Evolutionary conservation across 116 monocot species (phyloP), one percentile per base, ranked within the genome.

Genomic region (Phalaenopsis hybrid): DNA sequence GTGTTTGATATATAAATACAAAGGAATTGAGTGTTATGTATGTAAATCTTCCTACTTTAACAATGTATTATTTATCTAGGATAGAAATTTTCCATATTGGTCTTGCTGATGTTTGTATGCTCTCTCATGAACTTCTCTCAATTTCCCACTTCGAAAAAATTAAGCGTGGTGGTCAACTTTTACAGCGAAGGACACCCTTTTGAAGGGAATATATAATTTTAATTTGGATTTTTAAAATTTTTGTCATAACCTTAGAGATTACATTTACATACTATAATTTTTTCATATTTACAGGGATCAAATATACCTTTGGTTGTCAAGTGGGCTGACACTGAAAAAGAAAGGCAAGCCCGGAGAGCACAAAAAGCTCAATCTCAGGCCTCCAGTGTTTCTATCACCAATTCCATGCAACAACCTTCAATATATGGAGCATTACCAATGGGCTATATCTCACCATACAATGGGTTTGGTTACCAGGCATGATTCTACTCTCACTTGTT

Each of bases 241-340:
- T 21, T 9, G 67, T 67, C 25, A 67, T 67, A 25, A 21, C 67
- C 25, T 67, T 67, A 16, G 67, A 67, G 21, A 31, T 9, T 67
- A 67, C 28, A 67, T 67, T 67, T 21, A 46, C 75, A 20, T 46
- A 48, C n/a, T 7, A 16, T 41, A 5, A 7, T 67, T 82, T 2
- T 31, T 80, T n/a, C 55, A 55, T 43, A 11, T 72, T 69, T 85
- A 63, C 44, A 96, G 96, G 96, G 93, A 61, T 93, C 96, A 81
- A 93, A 82, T 85, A 91, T 92, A 76, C 96, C 96, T 74, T 85
- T 96, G 84, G 96, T 96, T 86, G 93, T 96, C 59, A 96, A 96
- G 75, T 96, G 96, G 96, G 96, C 96, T 18, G 96, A 96, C 70
- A 93, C 93, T 63, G 96, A 96, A 72, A 96, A 96, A 85, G 93